Conservation (phyloP, 441 rosid genomes). For the Geranium incanum region DNA sequence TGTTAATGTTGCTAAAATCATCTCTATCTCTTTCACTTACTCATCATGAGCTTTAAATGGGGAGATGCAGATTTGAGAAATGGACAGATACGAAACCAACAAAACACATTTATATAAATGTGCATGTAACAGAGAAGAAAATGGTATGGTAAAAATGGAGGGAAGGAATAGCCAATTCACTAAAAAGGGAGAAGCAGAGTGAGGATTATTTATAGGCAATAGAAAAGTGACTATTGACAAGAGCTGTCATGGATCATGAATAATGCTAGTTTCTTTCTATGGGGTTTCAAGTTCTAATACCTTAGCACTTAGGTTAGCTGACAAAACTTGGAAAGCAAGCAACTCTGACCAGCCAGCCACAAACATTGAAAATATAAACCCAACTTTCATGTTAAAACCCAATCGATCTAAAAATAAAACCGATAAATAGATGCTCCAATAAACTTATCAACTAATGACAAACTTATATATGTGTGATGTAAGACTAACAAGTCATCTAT, state of each 20-base stretch:
- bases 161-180: background rate
- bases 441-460: too few species aligned
- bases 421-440: too few species aligned
- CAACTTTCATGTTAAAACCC: too few species aligned
- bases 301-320: background rate
- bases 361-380: conserved; percentile 28
- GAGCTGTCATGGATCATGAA: too few species aligned
- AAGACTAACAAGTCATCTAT: too few species aligned
- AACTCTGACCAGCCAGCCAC: conserved; percentile 44
- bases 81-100: conserved; percentile 1
- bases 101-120: background rate
- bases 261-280: too few species aligned
- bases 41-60: conserved; percentile 1
- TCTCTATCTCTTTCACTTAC: background rate
- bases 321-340: background rate
- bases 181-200: too few species aligned
- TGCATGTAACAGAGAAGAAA: background rate
- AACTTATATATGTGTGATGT: too few species aligned
- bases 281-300: background rate
- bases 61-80: background rate
- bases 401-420: too few species aligned
- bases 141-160: too few species aligned
- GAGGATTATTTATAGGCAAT: too few species aligned
- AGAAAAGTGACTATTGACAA: too few species aligned
- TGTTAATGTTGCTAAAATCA: background rate